Evolutionary conservation across 176 grass and related monocot species (phyloP).

Genomic region (Saccharum spontaneum): DNA sequence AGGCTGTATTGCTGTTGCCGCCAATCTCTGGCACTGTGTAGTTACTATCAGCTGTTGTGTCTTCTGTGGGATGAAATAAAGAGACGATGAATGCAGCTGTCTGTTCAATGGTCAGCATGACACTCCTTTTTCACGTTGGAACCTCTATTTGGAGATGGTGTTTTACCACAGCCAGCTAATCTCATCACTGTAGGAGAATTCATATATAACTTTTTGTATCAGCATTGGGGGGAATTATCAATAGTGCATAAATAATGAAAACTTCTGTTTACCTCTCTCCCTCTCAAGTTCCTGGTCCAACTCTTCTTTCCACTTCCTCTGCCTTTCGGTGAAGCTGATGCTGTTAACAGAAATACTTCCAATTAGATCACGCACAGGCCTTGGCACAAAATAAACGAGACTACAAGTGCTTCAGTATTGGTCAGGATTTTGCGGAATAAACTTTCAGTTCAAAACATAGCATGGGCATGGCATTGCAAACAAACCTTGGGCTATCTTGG

Average conservation of each 20-base stretch:
- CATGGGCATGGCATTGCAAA: neutral
- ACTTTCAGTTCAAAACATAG: constrained; percentile 9
- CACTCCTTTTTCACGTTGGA: constrained; percentile 61
- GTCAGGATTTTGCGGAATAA: constrained; percentile 22
- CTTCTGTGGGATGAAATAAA: constrained; percentile 37
- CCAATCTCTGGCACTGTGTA: constrained; percentile 35
- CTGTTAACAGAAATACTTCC: constrained; percentile 46
- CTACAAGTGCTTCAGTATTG: neutral
- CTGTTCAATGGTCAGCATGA: constrained; percentile 39
- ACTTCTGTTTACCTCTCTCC: constrained; percentile 69
- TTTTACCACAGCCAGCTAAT: constrained; percentile 63
- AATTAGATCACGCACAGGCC: constrained; percentile 38
- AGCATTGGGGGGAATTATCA: constrained; percentile 3
- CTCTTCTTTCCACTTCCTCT: constrained; percentile 93
- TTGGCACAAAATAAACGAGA: neutral
- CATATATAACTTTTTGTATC: constrained; percentile 25
- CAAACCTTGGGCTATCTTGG: constrained; percentile 70
- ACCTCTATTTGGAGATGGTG: constrained; percentile 65
- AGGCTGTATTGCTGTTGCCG: constrained; percentile 17
- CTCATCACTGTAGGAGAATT: constrained; percentile 70
- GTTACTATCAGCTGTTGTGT: constrained; percentile 18
- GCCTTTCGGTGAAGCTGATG: constrained; percentile 66
- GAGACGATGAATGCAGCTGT: neutral
- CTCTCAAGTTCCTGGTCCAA: constrained; percentile 85
- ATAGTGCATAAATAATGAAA: constrained; percentile 10